These are phyloP conservation scores for Taiozyma onychis DNA, from an alignment of 1,139 yeast genomes.

Conservation along the genomic window DNA sequence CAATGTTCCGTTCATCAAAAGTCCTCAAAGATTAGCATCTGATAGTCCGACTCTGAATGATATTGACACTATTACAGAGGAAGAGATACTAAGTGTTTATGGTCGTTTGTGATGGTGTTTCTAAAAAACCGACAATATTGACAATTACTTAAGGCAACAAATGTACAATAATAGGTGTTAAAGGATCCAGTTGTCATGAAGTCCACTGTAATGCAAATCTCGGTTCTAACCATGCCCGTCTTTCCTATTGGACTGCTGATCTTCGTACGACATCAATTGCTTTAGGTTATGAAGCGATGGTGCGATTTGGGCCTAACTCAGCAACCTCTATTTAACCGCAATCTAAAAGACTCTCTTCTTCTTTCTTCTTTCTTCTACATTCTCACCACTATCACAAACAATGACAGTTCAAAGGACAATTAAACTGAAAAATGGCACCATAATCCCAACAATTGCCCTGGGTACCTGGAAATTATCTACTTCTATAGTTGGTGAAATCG, in stretches of 20 bases:
- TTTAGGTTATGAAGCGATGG: no score
- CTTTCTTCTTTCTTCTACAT: background rate
- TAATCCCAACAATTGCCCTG: constrained; percentile 53
- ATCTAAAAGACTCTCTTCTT: background rate
- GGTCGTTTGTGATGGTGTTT: background rate
- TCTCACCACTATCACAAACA: background rate
- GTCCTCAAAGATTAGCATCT: background rate
- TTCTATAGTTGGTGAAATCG: constrained; percentile 35
- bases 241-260: no score
- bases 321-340: background rate
- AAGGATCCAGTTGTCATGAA: no score
- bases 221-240: no score
- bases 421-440: constrained; percentile 35
- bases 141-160: no score
- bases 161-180: no score
- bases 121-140: no score
- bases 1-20: background rate
- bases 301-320: background rate
- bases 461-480: constrained; percentile 50
- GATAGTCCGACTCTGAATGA: background rate
- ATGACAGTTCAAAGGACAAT: constrained; percentile 8
- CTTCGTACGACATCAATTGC: no score
- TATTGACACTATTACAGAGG: background rate
- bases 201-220: no score
- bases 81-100: background rate